Evolutionary conservation across 345 rosid species (phyloP).

Genomic region (Sisymbrium irio): DNA sequence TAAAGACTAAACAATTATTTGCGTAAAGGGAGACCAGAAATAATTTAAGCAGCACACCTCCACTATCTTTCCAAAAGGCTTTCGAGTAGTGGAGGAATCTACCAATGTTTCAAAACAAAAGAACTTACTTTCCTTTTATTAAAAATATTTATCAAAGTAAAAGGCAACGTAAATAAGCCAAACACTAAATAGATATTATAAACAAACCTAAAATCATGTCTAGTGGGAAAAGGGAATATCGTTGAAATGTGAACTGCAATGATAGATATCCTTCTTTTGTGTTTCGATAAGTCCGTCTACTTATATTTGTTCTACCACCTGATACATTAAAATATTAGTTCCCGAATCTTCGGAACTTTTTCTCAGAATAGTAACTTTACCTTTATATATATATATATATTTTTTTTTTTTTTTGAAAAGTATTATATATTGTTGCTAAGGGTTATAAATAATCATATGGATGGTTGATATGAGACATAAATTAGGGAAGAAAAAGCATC

Average conservation of each 20-base stretch:
- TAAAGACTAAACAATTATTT: constrained; percentile 17
- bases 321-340: constrained; percentile 33
- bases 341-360: constrained; percentile 32
- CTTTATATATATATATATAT: too few species aligned
- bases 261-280: constrained; percentile 12
- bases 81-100: constrained; percentile 37
- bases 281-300: constrained; percentile 25
- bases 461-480: neutral
- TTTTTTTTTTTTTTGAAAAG: neutral
- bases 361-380: neutral
- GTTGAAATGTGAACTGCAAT: constrained; percentile 15
- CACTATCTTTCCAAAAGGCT: constrained; percentile 27
- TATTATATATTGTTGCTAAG: neutral
- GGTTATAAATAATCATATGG: neutral
- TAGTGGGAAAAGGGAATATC: constrained; percentile 29
- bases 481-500: neutral
- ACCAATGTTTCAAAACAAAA: constrained; percentile 28
- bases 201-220: constrained; percentile 25
- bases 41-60: constrained; percentile 29
- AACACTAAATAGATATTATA: constrained; percentile 25
- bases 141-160: constrained; percentile 7
- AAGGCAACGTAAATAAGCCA: constrained; percentile 27
- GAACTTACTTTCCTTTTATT: constrained; percentile 17
- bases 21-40: neutral
- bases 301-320: constrained; percentile 40